Evolutionary conservation across 2,329 filamentous ascomycete species (phyloP).

Genomic region (Cercospora citrullina): DNA sequence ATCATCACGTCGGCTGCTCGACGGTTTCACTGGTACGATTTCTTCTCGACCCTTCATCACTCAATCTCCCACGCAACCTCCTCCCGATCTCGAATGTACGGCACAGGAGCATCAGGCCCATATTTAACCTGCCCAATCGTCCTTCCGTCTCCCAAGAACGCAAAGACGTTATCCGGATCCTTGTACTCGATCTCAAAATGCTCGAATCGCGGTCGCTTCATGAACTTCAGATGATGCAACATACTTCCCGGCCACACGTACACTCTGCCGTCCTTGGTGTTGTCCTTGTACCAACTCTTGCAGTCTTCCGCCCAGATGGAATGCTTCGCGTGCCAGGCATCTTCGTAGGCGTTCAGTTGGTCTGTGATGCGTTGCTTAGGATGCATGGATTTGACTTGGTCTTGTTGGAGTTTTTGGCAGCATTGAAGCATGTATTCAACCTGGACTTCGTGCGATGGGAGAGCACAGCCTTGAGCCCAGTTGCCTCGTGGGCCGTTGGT

Average conservation of each 20-base stretch:
- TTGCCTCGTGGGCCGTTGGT: constrained; percentile 29
- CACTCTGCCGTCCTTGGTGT: constrained; percentile 38
- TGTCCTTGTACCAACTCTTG: constrained; percentile 33
- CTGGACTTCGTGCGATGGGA: constrained; percentile 24
- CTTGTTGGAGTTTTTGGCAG: constrained; percentile 31
- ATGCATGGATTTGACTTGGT: constrained; percentile 32
- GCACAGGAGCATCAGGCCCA: constrained; percentile 24
- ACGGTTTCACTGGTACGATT: background rate
- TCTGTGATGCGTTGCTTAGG: constrained; percentile 29
- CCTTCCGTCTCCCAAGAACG: constrained; percentile 52
- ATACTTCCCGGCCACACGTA: constrained; percentile 34
- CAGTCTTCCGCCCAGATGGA: constrained; percentile 28
- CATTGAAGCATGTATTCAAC: constrained; percentile 31
- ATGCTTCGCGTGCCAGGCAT: constrained; percentile 30
- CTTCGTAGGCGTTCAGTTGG: constrained; percentile 31
- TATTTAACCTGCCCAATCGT: constrained; percentile 35
- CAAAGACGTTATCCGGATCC: constrained; percentile 44
- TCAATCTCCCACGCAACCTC: constrained; percentile 26
- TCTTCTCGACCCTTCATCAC: background rate
- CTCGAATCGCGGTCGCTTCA: constrained; percentile 46
- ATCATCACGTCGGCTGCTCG: too few relatives aligned
- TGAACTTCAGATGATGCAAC: constrained; percentile 30
- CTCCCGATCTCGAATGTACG: constrained; percentile 25
- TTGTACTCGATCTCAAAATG: constrained; percentile 52
- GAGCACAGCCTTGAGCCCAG: constrained; percentile 25